Percentiles rank a stretch among this genome's conserved stretches.
Evolutionary conservation across 1,139 yeast species (phyloP).

Genomic region (Kurtzmaniella quercitrusa): DNA sequence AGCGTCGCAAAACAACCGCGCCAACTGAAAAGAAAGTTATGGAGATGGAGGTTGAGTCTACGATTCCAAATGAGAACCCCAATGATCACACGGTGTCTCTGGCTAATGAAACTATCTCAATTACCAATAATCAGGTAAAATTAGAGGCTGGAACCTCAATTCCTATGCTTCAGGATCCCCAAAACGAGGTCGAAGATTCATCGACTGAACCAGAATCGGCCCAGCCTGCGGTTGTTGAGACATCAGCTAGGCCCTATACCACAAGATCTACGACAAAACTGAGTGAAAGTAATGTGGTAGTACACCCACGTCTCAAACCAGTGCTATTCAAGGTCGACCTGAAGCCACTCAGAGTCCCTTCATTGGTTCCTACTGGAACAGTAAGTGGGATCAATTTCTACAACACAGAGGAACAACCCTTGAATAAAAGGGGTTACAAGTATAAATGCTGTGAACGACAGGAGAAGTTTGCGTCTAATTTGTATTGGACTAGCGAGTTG

Average conservation of each 20-base stretch:
- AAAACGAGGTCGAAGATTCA: not conserved
- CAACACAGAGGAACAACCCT: constrained; percentile 71
- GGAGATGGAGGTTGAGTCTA: not conserved
- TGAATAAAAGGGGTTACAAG: constrained; percentile 76
- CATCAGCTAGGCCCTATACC: constrained; percentile 16
- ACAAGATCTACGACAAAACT: constrained; percentile 26
- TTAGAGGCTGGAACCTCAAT: not conserved
- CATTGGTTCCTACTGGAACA: not conserved
- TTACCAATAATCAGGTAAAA: too few species aligned
- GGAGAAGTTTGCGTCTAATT: constrained; percentile 52
- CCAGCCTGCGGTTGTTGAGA: not conserved
- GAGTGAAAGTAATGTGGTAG: constrained; percentile 26
- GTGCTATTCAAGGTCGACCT: constrained; percentile 37
- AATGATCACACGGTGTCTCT: not conserved
- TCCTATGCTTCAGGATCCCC: not conserved
- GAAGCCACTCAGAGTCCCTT: constrained; percentile 13
- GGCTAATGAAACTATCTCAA: too few species aligned
- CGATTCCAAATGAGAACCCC: too few species aligned
- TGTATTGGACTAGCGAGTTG: constrained; percentile 72
- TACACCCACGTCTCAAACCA: constrained; percentile 46
- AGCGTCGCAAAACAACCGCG: not conserved
- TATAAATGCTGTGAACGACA: constrained; percentile 79
- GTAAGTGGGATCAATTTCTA: constrained; percentile 29
- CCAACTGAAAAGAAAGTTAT: not conserved
- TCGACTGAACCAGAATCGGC: not conserved